Base-by-base conservation (phyloP, 352 stramenopile species). In the Phytophthora pistaciae region DNA sequence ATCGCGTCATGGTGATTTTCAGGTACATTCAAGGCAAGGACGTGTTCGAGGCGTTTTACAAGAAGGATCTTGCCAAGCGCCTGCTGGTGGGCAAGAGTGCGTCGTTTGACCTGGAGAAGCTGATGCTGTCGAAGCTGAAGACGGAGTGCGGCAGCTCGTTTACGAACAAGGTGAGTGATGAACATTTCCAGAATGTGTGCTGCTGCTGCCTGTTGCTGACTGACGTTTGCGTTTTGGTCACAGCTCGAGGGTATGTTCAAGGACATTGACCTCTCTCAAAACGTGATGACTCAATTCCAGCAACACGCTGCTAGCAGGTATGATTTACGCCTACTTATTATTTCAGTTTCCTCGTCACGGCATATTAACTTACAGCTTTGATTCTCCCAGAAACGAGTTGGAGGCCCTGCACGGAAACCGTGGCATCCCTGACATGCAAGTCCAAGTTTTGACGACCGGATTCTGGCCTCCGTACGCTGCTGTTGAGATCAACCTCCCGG, bases 241-340 rank as follows among this genome's bases (percentile, higher is more conserved):
- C 60, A 95, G 86, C 96, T 99, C 44, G 98, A 99, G 77, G 98
- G 98, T 11, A 99, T 99, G 98, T 99, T 99, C 78, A 99, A 99
- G 78, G 98, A 99, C 79, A 99, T 99, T 62, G 96, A 99, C 59
- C 89, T 99, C 31, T 98, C 91, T 20, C 80, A 93, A 55, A 98
- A 98, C 52, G 91, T 99, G 40, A 99, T 99, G 96, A 87, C 74
- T 2, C 86, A 97, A 61, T 98, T 98, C 74, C 73, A 92, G 31
- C 80, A 97, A 64, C 87, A 95, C 64, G 72, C 83, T 56, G 77
- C 85, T 1, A 96, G 88, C 83, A 80, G 82, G 87, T 94, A 75
- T 48, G 68, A 16, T 56, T 29, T n/a, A n/a, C 42, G 3, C 18
- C 18, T 50, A 50, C 18, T 23, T 13, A 0, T 50, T 50, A 23